phyloP scores from a whole-genome alignment of 78 protist species.

The Dictyostelium brefeldianum region DNA sequence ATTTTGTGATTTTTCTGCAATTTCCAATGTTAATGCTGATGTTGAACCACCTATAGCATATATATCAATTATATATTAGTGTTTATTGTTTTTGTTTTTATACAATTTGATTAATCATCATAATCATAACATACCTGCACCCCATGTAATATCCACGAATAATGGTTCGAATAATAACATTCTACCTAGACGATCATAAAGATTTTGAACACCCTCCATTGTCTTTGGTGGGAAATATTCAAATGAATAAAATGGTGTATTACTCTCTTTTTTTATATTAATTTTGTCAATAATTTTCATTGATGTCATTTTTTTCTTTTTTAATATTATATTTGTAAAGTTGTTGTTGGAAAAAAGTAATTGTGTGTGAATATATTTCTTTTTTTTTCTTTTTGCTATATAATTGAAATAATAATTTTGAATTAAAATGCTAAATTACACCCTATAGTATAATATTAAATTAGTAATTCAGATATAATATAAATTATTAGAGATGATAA shows the following conservation, averaged over 20 bases:
- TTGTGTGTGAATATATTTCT: no score
- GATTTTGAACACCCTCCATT: conserved; percentile 73
- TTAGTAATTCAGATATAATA: no score
- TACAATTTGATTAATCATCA: no score
- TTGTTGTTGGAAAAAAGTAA: background rate
- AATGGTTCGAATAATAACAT: conserved; percentile 85
- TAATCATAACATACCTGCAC: conserved; percentile 95
- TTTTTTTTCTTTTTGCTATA: background rate
- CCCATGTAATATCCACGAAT: conserved; percentile 96
- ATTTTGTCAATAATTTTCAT: conserved; percentile 75
- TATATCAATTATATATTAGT: no score
- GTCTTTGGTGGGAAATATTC: conserved; percentile 89
- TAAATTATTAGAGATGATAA: no score
- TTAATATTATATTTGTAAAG: background rate
- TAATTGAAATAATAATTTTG: no score
- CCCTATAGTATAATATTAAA: no score
- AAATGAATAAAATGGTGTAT: conserved; percentile 78
- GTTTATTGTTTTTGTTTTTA: no score
- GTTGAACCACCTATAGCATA: conserved; percentile 56
- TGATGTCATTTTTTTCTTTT: conserved; percentile 23
- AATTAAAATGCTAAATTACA: no score
- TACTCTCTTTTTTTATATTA: background rate
- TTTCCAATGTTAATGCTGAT: conserved; percentile 80
- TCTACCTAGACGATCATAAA: conserved; percentile 71
- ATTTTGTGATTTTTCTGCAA: conserved; percentile 80